Percentiles rank a stretch among this genome's conserved stretches.
Conservation (phyloP, 441 rosid species). For the Adansonia madagascariensis region DNA sequence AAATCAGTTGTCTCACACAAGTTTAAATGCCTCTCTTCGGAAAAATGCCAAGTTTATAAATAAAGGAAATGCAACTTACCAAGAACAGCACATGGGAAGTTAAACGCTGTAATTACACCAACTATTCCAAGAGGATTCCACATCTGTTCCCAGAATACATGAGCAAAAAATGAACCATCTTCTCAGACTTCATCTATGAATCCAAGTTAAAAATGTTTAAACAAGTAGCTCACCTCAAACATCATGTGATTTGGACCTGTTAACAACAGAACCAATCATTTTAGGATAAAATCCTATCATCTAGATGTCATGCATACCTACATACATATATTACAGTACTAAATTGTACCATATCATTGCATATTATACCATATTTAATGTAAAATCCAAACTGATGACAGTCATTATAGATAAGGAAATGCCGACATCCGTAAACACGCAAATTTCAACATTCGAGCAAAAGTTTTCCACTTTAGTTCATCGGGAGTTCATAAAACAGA, state of each 20-base stretch:
- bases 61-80: conserved; percentile 53
- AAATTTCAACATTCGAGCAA: conserved; percentile 14
- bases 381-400: background rate
- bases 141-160: conserved; percentile 52
- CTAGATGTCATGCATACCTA: background rate
- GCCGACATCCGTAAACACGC: conserved; percentile 1
- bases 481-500: background rate
- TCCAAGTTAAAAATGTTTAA: conserved; percentile 26
- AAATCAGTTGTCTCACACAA: conserved; percentile 13
- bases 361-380: background rate
- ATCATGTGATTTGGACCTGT: conserved; percentile 96
- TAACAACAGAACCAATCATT: conserved; percentile 33
- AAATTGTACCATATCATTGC: background rate
- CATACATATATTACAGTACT: background rate
- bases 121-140: conserved; percentile 98
- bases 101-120: conserved; percentile 95
- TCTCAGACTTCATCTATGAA: background rate
- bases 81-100: conserved; percentile 96
- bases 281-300: conserved; percentile 21
- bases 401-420: conserved; percentile 16
- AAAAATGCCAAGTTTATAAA: conserved; percentile 19
- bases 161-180: conserved; percentile 21
- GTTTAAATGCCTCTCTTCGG: background rate
- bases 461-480: conserved; percentile 6
- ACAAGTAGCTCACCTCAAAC: conserved; percentile 69